phyloP scores from a whole-genome alignment of 352 stramenopile species.

The Phytophthora gonapodyides region DNA sequence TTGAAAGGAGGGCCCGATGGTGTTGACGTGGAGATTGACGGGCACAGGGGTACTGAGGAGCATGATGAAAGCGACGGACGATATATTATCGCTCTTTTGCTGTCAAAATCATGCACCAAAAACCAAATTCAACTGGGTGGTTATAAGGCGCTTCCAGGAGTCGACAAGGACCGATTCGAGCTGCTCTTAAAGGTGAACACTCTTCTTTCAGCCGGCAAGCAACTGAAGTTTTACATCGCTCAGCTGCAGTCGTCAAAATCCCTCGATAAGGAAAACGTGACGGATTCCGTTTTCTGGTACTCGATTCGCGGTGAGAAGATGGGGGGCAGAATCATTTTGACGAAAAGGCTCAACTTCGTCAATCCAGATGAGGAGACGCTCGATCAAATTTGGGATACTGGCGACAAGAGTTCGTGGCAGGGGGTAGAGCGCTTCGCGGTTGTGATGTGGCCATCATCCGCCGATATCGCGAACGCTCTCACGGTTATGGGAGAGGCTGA shows the following conservation, averaged over 20 bases:
- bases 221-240: constrained; percentile 19
- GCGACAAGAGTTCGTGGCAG: too few relatives aligned
- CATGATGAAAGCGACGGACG: neutral
- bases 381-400: constrained; percentile 1
- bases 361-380: constrained; percentile 16
- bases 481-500: constrained; percentile 9
- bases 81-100: neutral
- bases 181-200: constrained; percentile 1
- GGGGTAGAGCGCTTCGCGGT: neutral
- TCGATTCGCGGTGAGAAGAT: constrained; percentile 4
- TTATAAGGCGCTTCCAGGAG: neutral
- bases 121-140: neutral
- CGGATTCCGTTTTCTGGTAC: constrained; percentile 9
- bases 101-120: constrained; percentile 2
- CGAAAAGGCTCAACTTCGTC: constrained; percentile 3
- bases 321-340: neutral
- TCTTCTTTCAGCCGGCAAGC: constrained; percentile 6
- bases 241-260: neutral
- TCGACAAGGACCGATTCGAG: constrained; percentile 8
- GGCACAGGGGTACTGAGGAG: neutral
- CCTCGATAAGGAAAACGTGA: neutral
- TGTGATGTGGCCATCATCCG: constrained; percentile 10
- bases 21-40: neutral
- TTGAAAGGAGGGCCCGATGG: constrained; percentile 1
- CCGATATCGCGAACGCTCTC: constrained; percentile 6